These are phyloP conservation scores for Stemphylium lycopersici DNA, from an alignment of 2,329 filamentous ascomycete genomes.

Conservation along the genomic window DNA sequence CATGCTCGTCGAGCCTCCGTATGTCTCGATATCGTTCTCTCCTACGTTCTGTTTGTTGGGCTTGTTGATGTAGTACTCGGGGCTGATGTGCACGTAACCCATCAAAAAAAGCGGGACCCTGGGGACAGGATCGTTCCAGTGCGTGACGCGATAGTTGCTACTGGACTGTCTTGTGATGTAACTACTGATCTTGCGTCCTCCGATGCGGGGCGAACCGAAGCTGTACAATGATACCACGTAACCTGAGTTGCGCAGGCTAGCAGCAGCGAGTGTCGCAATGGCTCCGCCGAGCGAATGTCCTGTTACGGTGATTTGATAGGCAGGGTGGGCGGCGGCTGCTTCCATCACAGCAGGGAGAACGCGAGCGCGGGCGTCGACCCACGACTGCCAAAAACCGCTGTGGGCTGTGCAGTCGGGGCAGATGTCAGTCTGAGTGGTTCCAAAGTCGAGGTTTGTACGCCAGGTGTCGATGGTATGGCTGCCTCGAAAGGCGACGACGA, in stretches of 20 bases:
- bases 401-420: slow-evolving; percentile 61
- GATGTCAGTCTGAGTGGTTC: slow-evolving; percentile 50
- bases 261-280: slow-evolving; percentile 66
- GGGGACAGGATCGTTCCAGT: slow-evolving; percentile 71
- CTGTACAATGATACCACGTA: slow-evolving; percentile 55
- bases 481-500: slow-evolving; percentile 67
- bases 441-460: slow-evolving; percentile 61
- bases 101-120: slow-evolving; percentile 66
- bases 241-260: slow-evolving; percentile 49
- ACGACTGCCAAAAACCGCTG: slow-evolving; percentile 64
- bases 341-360: slow-evolving; percentile 54
- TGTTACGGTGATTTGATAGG: slow-evolving; percentile 62
- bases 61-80: slow-evolving; percentile 65
- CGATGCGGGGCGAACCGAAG: slow-evolving; percentile 72
- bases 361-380: slow-evolving; percentile 58
- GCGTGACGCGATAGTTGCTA: slow-evolving; percentile 69
- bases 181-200: slow-evolving; percentile 62
- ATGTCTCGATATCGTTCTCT: slow-evolving; percentile 31
- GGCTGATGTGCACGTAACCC: slow-evolving; percentile 69
- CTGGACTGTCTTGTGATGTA: slow-evolving; percentile 62
- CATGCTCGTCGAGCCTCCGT: slow-evolving; percentile 30
- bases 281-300: slow-evolving; percentile 75
- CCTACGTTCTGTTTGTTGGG: slow-evolving; percentile 27
- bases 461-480: slow-evolving; percentile 65
- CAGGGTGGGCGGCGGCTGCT: slow-evolving; percentile 56